phyloP scores from a whole-genome alignment of 2,329 filamentous ascomycete species.

The Pleomassaria siparia region DNA sequence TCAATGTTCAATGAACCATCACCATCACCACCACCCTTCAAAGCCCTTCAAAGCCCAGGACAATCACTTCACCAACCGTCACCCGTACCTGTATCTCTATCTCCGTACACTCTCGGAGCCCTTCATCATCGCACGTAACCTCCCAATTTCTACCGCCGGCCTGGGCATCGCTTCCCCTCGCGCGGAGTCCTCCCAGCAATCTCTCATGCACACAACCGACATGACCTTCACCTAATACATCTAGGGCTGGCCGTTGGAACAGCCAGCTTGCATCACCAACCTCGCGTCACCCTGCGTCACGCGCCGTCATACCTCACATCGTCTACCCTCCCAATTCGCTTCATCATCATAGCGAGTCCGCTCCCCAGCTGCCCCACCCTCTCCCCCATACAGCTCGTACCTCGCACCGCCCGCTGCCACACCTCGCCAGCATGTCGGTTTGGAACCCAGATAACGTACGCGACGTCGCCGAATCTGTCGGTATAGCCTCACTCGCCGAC shows the following conservation, averaged over 20 bases:
- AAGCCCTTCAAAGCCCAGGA: no score
- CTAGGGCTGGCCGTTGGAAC: slow-evolving; percentile 36
- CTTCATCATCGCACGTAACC: not conserved
- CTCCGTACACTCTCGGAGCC: not conserved
- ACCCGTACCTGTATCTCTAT: not conserved
- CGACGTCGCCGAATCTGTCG: slow-evolving; percentile 95
- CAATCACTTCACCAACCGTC: not conserved
- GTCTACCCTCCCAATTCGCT: slow-evolving; percentile 8
- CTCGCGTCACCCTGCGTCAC: slow-evolving; percentile 26
- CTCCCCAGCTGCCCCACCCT: slow-evolving; percentile 11
- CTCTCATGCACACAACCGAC: slow-evolving; percentile 28
- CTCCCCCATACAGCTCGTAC: slow-evolving; percentile 12
- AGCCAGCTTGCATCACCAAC: slow-evolving; percentile 27
- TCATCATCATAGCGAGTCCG: not conserved
- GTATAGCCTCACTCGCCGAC: slow-evolving; percentile 77
- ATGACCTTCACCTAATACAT: slow-evolving; percentile 31
- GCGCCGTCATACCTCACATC: slow-evolving; percentile 15
- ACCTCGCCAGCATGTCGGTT: slow-evolving; percentile 52
- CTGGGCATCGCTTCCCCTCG: not conserved
- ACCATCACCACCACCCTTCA: no score
- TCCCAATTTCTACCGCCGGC: not conserved
- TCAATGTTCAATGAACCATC: no score
- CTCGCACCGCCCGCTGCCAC: slow-evolving; percentile 11
- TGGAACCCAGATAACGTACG: slow-evolving; percentile 97
- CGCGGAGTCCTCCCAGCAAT: slow-evolving; percentile 9